Conservation (phyloP, 495 filamentous ascomycete species). For the Sphaerosporella brunnea region DNA sequence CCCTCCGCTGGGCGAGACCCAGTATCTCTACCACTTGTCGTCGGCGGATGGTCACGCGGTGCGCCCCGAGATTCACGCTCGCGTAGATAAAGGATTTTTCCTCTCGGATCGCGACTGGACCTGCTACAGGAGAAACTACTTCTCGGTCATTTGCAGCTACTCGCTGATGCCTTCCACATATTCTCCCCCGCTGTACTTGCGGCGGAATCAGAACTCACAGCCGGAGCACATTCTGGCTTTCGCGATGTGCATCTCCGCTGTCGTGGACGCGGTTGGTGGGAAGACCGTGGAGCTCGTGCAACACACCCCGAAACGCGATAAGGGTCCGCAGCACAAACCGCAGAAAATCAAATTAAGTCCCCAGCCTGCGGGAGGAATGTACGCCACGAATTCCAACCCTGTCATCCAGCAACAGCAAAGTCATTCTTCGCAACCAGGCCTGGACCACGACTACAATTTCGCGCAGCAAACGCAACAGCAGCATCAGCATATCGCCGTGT, state of each 20-base stretch:
- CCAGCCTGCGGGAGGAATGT: slow-evolving; percentile 30
- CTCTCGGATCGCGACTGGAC: slow-evolving; percentile 77
- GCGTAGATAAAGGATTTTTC: slow-evolving; percentile 90
- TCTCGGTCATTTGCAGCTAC: slow-evolving; percentile 72
- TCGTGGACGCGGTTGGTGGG: slow-evolving; percentile 57
- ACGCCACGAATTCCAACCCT: slow-evolving; percentile 18
- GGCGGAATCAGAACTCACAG: slow-evolving; percentile 22
- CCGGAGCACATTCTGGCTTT: slow-evolving; percentile 44
- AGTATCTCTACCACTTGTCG: slow-evolving; percentile 38
- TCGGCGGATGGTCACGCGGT: slow-evolving; percentile 42
- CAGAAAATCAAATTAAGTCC: slow-evolving; percentile 52
- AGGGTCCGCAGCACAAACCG: slow-evolving; percentile 69
- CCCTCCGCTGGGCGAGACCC: slow-evolving; percentile 30
- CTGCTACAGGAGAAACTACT: slow-evolving; percentile 90
- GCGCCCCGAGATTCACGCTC: slow-evolving; percentile 60
- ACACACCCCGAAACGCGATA: slow-evolving; percentile 89
- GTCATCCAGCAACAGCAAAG: slow-evolving; percentile 16
- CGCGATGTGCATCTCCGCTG: slow-evolving; percentile 73
- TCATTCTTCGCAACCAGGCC: slow-evolving; percentile 17
- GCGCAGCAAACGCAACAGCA: slow-evolving; percentile 22
- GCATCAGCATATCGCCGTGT: slow-evolving; percentile 39
- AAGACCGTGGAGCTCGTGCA: slow-evolving; percentile 79
- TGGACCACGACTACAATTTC: slow-evolving; percentile 23
- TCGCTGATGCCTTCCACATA: slow-evolving; percentile 39
- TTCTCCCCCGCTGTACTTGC: slow-evolving; percentile 33